Evolutionary conservation across 2,329 filamentous ascomycete species (phyloP).

Genomic region (Endoconidiophora laricicola): DNA sequence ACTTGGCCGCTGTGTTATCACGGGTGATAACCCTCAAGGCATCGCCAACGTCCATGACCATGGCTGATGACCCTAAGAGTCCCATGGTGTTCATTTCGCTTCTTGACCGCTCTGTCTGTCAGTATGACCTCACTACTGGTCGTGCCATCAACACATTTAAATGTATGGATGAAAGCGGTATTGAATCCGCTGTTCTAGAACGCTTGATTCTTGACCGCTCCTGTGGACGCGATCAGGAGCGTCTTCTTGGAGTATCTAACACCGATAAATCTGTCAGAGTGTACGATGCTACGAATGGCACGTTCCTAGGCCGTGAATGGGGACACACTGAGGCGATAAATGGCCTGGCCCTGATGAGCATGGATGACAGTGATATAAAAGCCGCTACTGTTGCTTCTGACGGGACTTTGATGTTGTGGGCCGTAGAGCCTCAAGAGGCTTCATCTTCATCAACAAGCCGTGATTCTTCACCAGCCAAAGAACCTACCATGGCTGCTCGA

Average conservation of each 20-base stretch:
- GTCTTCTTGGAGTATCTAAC: slow-evolving; percentile 76
- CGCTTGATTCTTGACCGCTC: slow-evolving; percentile 50
- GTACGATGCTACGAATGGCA: slow-evolving; percentile 64
- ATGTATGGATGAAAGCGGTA: slow-evolving; percentile 61
- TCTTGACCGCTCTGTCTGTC: slow-evolving; percentile 42
- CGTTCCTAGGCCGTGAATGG: slow-evolving; percentile 75
- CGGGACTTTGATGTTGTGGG: slow-evolving; percentile 72
- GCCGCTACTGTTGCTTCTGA: slow-evolving; percentile 64
- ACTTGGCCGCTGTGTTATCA: slow-evolving; percentile 59
- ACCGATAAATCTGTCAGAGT: slow-evolving; percentile 90
- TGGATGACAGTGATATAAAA: slow-evolving; percentile 35
- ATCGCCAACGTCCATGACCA: slow-evolving; percentile 69
- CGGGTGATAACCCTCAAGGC: slow-evolving; percentile 70
- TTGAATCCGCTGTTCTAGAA: slow-evolving; percentile 70
- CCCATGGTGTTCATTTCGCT: slow-evolving; percentile 37
- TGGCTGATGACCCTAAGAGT: slow-evolving; percentile 43
- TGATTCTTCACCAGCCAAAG: slow-evolving; percentile 38
- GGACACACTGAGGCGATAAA: slow-evolving; percentile 91
- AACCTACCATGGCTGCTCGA: slow-evolving; percentile 29
- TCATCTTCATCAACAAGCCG: slow-evolving; percentile 26
- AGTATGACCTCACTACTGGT: slow-evolving; percentile 49
- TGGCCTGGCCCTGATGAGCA: slow-evolving; percentile 57
- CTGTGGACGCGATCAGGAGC: slow-evolving; percentile 37
- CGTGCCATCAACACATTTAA: slow-evolving; percentile 61
- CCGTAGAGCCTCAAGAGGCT: slow-evolving; percentile 29